Evolutionary conservation across 2,329 filamentous ascomycete species (phyloP), one percentile per base, ranked within the genome.

Genomic region (Ceratocystis diversiconidia): DNA sequence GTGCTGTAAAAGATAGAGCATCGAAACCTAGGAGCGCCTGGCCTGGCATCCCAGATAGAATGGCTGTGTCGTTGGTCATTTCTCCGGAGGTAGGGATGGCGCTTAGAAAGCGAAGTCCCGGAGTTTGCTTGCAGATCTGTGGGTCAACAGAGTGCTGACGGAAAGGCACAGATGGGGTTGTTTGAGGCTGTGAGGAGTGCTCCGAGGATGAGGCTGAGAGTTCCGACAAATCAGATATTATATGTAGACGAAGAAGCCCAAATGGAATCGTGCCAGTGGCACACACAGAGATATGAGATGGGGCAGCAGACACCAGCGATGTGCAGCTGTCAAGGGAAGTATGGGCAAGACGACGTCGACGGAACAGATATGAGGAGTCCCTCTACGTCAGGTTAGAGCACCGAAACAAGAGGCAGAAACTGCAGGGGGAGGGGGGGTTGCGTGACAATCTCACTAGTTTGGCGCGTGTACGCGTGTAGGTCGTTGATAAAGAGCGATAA

Each of bases 21-120:
- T 85, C 82, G 69, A 79, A 81, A 57, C 82, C 82, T 19, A 86
- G 73, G 1, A 77, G 80, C 66, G 81, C 80, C 46, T 75, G 72
- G 1, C 76, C 72, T 0, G 82, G 81, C 10, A 85, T 73, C 65
- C 79, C 78, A 22, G n/a, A 19, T 19, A 66, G 5, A 25, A 62
- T 30, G 22, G 43, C 7, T 3, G 61, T 28, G 52, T 57, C 52
- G 3, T 57, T 57, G 52, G 22, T n/a, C 52, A 57, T 57, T 57
- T n/a, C 22, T 30, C 30, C 6, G 4, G 22, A 7, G 52, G 3
- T n/a, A 30, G 15, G 22, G 32, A 22, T 15, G 3, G 25, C 15
- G 5, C 30, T 15, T 30, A 6, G 6, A 22, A 19, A 50, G 46
- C 46, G 1, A 50, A 22, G 22, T 19, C 3, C 46, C 5, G 46